phyloP scores from a whole-genome alignment of 2,329 filamentous ascomycete species.

The Nigrospora osmanthi region DNA sequence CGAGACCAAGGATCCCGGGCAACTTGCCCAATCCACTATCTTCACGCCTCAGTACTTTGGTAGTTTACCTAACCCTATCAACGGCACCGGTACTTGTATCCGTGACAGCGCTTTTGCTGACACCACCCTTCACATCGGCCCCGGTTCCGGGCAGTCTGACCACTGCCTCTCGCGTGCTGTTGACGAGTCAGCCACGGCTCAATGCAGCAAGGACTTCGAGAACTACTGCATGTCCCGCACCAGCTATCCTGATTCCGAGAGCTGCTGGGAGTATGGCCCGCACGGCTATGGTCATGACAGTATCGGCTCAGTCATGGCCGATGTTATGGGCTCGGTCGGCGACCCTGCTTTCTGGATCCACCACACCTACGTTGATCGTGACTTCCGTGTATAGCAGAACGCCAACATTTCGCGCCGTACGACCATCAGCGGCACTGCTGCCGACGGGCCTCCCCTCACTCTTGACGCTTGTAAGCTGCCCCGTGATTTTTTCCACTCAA shows the following conservation, averaged over 20 bases:
- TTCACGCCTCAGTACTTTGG: conserved; percentile 22
- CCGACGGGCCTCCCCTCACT: conserved; percentile 1
- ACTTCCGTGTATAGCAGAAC: conserved; percentile 9
- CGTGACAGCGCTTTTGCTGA: conserved; percentile 16
- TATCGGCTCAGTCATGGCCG: conserved; percentile 21
- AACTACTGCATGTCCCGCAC: conserved; percentile 6
- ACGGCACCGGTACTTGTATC: conserved; percentile 17
- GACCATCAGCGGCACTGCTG: conserved; percentile 9
- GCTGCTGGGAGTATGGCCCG: conserved; percentile 13
- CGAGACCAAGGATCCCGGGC: conserved; percentile 24
- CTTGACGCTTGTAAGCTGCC: conserved; percentile 1
- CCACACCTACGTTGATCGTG: conserved; percentile 1
- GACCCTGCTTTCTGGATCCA: conserved; percentile 18
- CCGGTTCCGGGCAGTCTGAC: conserved; percentile 14
- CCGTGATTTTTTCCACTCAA: too few relatives aligned
- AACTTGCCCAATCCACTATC: conserved; percentile 16
- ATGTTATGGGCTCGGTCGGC: conserved; percentile 20
- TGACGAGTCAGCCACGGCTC: conserved; percentile 15
- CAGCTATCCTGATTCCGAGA: conserved; percentile 3
- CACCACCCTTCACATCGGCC: conserved; percentile 8
- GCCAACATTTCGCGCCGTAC: conserved; percentile 16
- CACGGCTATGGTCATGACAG: too few relatives aligned
- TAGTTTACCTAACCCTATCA: conserved; percentile 16
- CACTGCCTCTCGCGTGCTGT: conserved; percentile 24
- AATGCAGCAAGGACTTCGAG: conserved; percentile 11